These are phyloP conservation scores for Ogataea pignaliae DNA, from an alignment of 805 yeast species.

Conservation along the genomic window DNA sequence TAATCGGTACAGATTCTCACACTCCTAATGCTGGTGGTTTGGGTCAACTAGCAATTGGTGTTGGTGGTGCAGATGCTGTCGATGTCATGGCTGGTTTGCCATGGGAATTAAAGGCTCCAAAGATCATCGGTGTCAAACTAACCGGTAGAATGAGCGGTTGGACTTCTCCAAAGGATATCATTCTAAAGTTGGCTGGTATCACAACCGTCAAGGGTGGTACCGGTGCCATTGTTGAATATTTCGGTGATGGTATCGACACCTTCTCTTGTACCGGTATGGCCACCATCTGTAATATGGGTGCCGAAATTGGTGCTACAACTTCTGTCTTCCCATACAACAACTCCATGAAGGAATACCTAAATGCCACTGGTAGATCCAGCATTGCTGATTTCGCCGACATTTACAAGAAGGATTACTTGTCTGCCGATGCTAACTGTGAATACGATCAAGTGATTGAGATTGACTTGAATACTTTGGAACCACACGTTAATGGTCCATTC, in stretches of 20 bases:
- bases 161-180: constrained; percentile 97
- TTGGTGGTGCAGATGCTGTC: constrained; percentile 99
- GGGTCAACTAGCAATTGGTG: constrained; percentile 98
- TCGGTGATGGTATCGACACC: constrained; percentile 87
- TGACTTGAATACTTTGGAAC: constrained; percentile 82
- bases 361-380: constrained; percentile 78
- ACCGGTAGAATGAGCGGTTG: constrained; percentile 89
- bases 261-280: constrained; percentile 99
- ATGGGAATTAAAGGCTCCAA: constrained; percentile 98
- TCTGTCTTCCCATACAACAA: constrained; percentile 88
- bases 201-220: constrained; percentile 98
- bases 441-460: constrained; percentile 92
- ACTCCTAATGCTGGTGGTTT: constrained; percentile 99
- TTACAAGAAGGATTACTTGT: constrained; percentile 47
- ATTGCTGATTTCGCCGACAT: constrained; percentile 70
- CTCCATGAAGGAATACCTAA: constrained; percentile 51
- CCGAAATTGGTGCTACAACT: constrained; percentile 98
- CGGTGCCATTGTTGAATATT: constrained; percentile 92
- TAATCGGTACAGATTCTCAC: constrained; percentile 98
- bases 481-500: constrained; percentile 96
- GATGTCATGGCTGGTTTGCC: constrained; percentile 96
- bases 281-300: constrained; percentile 99
- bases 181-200: constrained; percentile 85
- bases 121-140: constrained; percentile 87
- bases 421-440: constrained; percentile 83